phyloP scores from a whole-genome alignment of 2,329 filamentous ascomycete genomes.

The Exophiala xenobiotica region DNA sequence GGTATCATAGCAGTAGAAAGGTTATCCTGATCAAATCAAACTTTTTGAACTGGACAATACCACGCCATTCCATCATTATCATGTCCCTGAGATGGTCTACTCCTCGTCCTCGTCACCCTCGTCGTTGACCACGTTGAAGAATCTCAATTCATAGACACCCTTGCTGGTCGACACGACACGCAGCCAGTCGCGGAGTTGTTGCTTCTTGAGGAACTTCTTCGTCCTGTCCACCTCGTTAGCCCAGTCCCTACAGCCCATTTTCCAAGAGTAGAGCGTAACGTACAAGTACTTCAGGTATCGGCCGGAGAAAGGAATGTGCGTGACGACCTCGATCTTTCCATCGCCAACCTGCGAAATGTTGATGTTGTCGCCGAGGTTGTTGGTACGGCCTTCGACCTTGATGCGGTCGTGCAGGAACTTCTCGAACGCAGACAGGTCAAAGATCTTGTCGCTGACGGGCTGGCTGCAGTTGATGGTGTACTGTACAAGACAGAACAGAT shows the following conservation, averaged over 20 bases:
- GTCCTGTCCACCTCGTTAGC: slow-evolving; percentile 58
- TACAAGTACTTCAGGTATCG: slow-evolving; percentile 99
- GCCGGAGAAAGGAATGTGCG: slow-evolving; percentile 96
- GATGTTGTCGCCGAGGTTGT: slow-evolving; percentile 94
- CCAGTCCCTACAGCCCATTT: background rate
- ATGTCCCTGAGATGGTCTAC: slow-evolving; percentile 56
- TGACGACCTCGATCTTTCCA: slow-evolving; percentile 96
- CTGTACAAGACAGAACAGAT: slow-evolving; percentile 46
- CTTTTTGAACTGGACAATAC: no score
- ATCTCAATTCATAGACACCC: slow-evolving; percentile 99
- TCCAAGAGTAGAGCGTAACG: slow-evolving; percentile 40
- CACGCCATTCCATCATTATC: background rate
- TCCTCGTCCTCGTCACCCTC: slow-evolving; percentile 98
- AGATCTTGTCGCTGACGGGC: slow-evolving; percentile 99
- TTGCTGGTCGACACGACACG: slow-evolving; percentile 96
- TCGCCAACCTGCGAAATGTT: slow-evolving; percentile 87
- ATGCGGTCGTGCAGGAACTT: slow-evolving; percentile 99
- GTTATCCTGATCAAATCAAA: background rate
- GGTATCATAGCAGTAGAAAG: slow-evolving; percentile 5
- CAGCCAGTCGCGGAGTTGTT: slow-evolving; percentile 99
- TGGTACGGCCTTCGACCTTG: slow-evolving; percentile 98
- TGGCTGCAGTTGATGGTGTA: slow-evolving; percentile 99
- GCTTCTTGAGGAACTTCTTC: slow-evolving; percentile 99
- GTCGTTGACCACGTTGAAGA: slow-evolving; percentile 99
- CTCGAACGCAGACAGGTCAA: slow-evolving; percentile 97